A percentile compares a stretch with the other conserved stretches of the same genome.
Conservation (phyloP, 1,139 yeast genomes). For the Candida pseudocylindracea region DNA sequence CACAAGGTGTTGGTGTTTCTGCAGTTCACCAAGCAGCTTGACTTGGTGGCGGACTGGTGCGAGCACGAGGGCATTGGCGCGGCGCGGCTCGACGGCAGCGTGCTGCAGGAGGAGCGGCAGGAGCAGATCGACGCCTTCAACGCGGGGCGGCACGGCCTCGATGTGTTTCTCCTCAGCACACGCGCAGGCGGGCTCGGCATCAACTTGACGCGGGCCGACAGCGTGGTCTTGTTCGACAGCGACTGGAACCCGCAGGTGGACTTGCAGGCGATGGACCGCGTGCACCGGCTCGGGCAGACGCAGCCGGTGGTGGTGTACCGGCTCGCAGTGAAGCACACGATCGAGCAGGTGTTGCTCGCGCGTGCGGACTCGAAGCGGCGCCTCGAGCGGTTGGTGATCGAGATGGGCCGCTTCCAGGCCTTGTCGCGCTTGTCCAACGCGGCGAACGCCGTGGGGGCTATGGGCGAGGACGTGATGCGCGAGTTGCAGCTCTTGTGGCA, state of each 20-base stretch:
- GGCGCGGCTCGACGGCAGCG: constrained; percentile 62
- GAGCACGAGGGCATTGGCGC: constrained; percentile 25
- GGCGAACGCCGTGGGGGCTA: neutral
- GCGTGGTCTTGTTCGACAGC: constrained; percentile 74
- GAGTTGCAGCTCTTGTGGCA: constrained; percentile 4
- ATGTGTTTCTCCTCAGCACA: constrained; percentile 57
- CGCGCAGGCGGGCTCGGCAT: constrained; percentile 92
- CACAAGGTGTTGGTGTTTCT: constrained; percentile 67
- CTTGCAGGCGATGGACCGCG: constrained; percentile 88
- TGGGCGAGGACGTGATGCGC: constrained; percentile 2
- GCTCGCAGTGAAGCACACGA: constrained; percentile 51
- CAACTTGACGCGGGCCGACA: constrained; percentile 69
- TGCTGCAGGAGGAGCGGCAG: constrained; percentile 42
- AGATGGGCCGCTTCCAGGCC: constrained; percentile 56
- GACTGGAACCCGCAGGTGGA: constrained; percentile 98
- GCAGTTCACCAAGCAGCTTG: constrained; percentile 65
- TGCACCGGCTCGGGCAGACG: constrained; percentile 79
- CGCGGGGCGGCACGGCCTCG: constrained; percentile 6
- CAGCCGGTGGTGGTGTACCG: constrained; percentile 69
- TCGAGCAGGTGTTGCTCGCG: constrained; percentile 63
- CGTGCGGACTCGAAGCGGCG: constrained; percentile 62
- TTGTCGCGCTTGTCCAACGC: no score
- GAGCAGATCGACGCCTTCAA: constrained; percentile 35
- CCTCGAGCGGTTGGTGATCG: constrained; percentile 66
- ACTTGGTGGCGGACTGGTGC: constrained; percentile 17